Percentiles rank a stretch among this genome's conserved stretches.
Evolutionary conservation across 768 basidiomycete genomes (phyloP).

Genomic region (Boletus eberwhitei): DNA sequence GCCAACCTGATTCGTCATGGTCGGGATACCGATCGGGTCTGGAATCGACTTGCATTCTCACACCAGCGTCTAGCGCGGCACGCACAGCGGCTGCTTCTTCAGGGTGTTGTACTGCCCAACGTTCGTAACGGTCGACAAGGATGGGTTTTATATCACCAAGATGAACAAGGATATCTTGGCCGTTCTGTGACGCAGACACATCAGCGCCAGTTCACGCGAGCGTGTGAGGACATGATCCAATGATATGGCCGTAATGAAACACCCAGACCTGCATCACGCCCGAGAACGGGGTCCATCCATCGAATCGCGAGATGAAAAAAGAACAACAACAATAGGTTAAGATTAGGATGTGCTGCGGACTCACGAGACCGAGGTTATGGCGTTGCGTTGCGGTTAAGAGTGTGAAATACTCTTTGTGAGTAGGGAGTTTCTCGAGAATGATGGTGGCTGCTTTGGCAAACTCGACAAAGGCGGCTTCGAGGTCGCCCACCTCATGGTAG

Average conservation of each 20-base stretch:
- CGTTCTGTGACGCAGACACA: conserved; percentile 48
- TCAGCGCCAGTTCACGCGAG: conserved; percentile 14
- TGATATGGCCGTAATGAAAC: not conserved
- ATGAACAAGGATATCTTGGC: conserved; percentile 67
- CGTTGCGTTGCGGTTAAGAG: conserved; percentile 57
- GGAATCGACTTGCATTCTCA: conserved; percentile 23
- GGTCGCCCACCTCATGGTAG: conserved; percentile 47
- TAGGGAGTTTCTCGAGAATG: conserved; percentile 75
- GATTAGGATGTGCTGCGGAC: conserved; percentile 33
- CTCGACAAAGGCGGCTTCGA: conserved; percentile 69
- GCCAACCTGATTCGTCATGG: conserved; percentile 33
- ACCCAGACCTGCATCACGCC: not conserved
- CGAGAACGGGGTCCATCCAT: not conserved
- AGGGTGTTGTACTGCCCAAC: conserved; percentile 49
- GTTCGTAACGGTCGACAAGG: conserved; percentile 61
- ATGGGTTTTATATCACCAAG: conserved; percentile 62
- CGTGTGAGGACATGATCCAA: not conserved
- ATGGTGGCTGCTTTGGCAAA: conserved; percentile 73
- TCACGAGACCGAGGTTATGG: conserved; percentile 64
- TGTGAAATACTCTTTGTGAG: conserved; percentile 60
- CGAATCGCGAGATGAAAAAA: conserved; percentile 1
- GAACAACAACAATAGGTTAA: not conserved
- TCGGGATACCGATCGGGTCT: conserved; percentile 24
- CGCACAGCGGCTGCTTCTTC: conserved; percentile 30
- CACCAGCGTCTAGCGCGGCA: conserved; percentile 19